A percentile compares a stretch with the other conserved stretches of the same genome.
phyloP scores from a whole-genome alignment of 768 basidiomycete genomes.

The Boletus sp. region DNA sequence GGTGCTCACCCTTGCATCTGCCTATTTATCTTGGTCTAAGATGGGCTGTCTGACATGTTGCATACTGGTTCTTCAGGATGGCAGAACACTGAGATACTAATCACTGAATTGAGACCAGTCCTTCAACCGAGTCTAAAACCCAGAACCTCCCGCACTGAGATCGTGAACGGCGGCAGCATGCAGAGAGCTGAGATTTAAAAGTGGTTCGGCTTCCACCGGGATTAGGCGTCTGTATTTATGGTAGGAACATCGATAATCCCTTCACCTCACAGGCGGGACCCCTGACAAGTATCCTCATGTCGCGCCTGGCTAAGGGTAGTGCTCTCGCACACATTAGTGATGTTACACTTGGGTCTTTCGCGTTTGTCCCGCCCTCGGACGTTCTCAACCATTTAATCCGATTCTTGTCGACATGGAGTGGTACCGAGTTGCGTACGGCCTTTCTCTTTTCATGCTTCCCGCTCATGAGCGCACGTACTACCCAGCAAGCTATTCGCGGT shows the following conservation, averaged over 20 bases:
- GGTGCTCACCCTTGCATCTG: neutral
- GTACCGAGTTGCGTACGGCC: slow-evolving; percentile 68
- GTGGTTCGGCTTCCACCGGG: neutral
- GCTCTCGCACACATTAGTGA: slow-evolving; percentile 57
- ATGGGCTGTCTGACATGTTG: neutral
- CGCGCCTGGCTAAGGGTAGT: slow-evolving; percentile 43
- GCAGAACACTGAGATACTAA: neutral
- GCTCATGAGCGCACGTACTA: slow-evolving; percentile 8
- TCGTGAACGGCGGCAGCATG: neutral
- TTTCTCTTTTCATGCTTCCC: slow-evolving; percentile 4
- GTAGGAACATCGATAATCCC: neutral
- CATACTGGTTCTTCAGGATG: neutral
- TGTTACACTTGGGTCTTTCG: slow-evolving; percentile 59
- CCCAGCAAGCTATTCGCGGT: slow-evolving; percentile 76
- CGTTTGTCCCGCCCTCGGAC: slow-evolving; percentile 54
- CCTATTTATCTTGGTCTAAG: neutral
- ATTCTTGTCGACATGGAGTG: slow-evolving; percentile 80
- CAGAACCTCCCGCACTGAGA: neutral
- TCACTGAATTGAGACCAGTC: too few species aligned
- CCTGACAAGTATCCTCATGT: slow-evolving; percentile 39
- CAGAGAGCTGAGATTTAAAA: neutral
- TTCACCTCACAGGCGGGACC: neutral
- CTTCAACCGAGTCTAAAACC: too few species aligned
- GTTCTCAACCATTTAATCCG: slow-evolving; percentile 70
- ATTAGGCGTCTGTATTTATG: too few species aligned